phyloP scores from a whole-genome alignment of 345 rosid genomes.

The Lagerstroemia speciosa region DNA sequence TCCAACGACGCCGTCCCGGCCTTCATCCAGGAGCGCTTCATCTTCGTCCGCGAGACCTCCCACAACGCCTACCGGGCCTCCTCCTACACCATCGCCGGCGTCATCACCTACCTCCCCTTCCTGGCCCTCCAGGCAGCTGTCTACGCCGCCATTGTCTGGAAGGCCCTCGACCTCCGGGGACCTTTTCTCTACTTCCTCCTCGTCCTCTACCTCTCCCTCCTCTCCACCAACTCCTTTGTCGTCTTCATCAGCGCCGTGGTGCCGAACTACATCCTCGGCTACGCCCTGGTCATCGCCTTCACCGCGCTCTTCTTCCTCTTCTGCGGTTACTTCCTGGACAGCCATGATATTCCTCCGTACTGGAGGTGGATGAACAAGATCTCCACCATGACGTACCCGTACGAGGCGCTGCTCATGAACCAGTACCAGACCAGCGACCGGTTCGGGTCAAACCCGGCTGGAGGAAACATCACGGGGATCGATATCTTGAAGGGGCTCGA shows the following conservation, averaged over 20 bases:
- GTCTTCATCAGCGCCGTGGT: slow-evolving; percentile 64
- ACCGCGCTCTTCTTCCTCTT: slow-evolving; percentile 61
- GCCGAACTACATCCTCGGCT: slow-evolving; percentile 57
- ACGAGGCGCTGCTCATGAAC: slow-evolving; percentile 62
- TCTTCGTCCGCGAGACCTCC: slow-evolving; percentile 54
- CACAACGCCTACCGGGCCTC: slow-evolving; percentile 63
- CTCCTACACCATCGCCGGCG: slow-evolving; percentile 51
- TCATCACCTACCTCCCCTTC: slow-evolving; percentile 56
- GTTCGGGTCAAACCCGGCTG: slow-evolving; percentile 11
- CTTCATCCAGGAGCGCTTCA: slow-evolving; percentile 63
- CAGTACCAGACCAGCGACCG: slow-evolving; percentile 25
- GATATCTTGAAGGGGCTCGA: not conserved
- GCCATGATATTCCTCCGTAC: slow-evolving; percentile 32
- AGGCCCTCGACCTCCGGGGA: slow-evolving; percentile 36
- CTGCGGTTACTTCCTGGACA: slow-evolving; percentile 57
- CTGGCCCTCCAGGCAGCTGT: slow-evolving; percentile 43
- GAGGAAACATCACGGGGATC: not conserved
- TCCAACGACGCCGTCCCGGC: slow-evolving; percentile 67
- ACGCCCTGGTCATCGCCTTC: slow-evolving; percentile 59
- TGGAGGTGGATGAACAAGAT: slow-evolving; percentile 73
- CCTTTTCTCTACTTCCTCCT: slow-evolving; percentile 43
- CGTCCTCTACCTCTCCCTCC: slow-evolving; percentile 46
- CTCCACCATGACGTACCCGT: slow-evolving; percentile 62
- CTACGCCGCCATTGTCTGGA: slow-evolving; percentile 52
- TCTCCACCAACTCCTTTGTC: slow-evolving; percentile 66